Conservation (phyloP, 257 asterid species). For the Sherardia arvensis region DNA sequence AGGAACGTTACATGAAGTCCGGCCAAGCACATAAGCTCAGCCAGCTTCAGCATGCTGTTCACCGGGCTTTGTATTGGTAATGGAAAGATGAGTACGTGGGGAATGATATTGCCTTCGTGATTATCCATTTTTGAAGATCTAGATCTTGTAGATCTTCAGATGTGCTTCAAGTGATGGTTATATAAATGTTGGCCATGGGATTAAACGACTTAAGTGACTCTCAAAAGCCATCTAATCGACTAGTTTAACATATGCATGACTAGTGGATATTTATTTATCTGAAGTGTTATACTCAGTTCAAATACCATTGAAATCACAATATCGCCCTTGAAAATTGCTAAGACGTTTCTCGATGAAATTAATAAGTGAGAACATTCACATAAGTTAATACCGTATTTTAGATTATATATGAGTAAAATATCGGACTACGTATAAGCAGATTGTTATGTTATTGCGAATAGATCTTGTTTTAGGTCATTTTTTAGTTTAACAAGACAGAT, state of each 20-base stretch:
- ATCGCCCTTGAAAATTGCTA: too few species aligned
- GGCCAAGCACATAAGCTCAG: constrained; percentile 21
- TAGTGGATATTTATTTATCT: neutral
- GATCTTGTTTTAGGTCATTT: neutral
- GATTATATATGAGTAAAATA: too few species aligned
- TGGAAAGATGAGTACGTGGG: constrained; percentile 24
- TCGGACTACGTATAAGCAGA: too few species aligned
- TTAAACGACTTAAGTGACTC: neutral
- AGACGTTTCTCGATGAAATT: too few species aligned
- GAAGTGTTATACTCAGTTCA: too few species aligned
- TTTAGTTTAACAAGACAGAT: too few species aligned
- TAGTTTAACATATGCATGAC: neutral
- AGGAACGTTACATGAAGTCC: constrained; percentile 20
- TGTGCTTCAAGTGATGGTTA: neutral
- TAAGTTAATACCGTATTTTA: too few species aligned
- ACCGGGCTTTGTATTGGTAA: constrained; percentile 18
- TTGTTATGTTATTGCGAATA: neutral
- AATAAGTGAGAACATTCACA: too few species aligned
- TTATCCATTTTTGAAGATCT: neutral
- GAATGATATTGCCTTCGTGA: neutral
- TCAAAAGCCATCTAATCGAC: neutral
- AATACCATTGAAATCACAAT: too few species aligned
- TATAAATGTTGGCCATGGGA: neutral
- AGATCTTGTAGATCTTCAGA: neutral
- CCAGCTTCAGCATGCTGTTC: constrained; percentile 22